Conservation (phyloP, 148 eudicot species). For the Chenopodium berlandieri region DNA sequence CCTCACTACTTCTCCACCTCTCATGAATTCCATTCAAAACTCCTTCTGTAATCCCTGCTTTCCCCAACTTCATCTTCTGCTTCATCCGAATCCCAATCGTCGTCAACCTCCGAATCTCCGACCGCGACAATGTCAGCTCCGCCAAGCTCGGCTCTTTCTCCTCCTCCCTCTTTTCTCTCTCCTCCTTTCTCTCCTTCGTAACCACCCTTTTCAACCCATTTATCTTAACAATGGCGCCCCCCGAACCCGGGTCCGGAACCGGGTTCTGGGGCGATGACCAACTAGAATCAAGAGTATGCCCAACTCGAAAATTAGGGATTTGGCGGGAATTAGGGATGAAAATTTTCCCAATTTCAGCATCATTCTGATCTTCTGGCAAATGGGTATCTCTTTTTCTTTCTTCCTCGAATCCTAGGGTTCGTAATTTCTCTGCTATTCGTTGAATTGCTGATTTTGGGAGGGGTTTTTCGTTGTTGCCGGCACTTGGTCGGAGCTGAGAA, state of each 20-base stretch:
- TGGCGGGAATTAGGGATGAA: constrained; percentile 66
- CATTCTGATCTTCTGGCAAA: background rate
- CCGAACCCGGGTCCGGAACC: constrained; percentile 63
- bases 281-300: constrained; percentile 83
- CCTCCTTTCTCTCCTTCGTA: constrained; percentile 36
- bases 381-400: constrained; percentile 22
- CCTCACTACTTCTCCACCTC: constrained; percentile 77
- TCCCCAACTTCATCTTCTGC: constrained; percentile 81
- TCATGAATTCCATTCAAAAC: constrained; percentile 94
- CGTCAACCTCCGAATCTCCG: constrained; percentile 69
- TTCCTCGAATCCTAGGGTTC: constrained; percentile 71
- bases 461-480: constrained; percentile 18
- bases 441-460: constrained; percentile 80
- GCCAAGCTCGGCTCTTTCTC: constrained; percentile 60
- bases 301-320: constrained; percentile 68
- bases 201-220: constrained; percentile 47
- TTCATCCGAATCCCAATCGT: constrained; percentile 55
- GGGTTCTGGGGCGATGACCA: constrained; percentile 88
- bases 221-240: constrained; percentile 43
- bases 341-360: constrained; percentile 47
- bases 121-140: constrained; percentile 51
- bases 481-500: constrained; percentile 23
- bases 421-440: constrained; percentile 89
- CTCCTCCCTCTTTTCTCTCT: constrained; percentile 24
- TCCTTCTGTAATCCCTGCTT: constrained; percentile 91